Evolutionary conservation across 108 stramenopile genomes (phyloP).

Genomic region (Conticribra weissflogii): DNA sequence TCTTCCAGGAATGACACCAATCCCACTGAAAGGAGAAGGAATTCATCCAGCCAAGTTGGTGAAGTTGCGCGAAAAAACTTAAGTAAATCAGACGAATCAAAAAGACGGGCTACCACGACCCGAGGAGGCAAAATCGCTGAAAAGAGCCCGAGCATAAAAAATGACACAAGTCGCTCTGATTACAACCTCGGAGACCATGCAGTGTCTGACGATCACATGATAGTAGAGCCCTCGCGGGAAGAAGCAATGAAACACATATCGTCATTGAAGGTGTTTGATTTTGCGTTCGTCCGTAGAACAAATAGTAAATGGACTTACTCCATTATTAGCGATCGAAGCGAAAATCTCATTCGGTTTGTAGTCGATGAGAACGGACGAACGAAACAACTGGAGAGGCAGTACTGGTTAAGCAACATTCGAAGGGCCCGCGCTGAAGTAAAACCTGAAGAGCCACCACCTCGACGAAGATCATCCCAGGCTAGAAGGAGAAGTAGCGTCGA

Average conservation of each 20-base stretch:
- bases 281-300: constrained; percentile 18
- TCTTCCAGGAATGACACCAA: neutral
- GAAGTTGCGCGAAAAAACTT: too few relatives aligned
- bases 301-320: constrained; percentile 22
- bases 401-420: neutral
- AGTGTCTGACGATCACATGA: constrained; percentile 1
- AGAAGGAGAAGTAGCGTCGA: neutral
- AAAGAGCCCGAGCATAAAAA: neutral
- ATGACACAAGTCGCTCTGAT: neutral
- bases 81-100: too few relatives aligned
- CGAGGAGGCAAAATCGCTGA: too few relatives aligned
- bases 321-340: constrained; percentile 5
- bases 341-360: neutral
- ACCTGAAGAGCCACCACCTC: neutral
- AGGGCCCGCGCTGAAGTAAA: neutral
- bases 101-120: too few relatives aligned
- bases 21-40: too few relatives aligned
- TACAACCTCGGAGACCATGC: constrained; percentile 11
- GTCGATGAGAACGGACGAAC: neutral
- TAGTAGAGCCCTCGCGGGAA: neutral
- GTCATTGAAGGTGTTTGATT: constrained; percentile 13
- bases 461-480: neutral
- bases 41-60: too few relatives aligned
- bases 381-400: neutral
- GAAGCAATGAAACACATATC: neutral